Base-by-base conservation (phyloP, 2,329 filamentous ascomycete genomes). In the Diplodia corticola region DNA sequence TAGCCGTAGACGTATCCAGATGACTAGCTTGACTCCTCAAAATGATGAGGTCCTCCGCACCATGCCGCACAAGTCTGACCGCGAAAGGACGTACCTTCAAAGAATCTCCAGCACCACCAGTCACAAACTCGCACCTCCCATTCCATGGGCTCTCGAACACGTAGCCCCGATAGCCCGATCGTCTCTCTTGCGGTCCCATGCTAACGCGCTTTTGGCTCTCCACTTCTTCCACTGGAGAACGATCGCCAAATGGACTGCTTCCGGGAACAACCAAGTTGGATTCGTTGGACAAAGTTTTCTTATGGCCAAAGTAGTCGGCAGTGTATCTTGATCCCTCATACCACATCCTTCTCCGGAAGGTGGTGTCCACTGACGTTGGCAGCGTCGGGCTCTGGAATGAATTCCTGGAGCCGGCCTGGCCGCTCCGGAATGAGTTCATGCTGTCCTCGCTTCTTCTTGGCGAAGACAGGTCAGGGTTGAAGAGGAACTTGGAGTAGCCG, bases 131-230 rank as follows among this genome's bases (percentile, higher is more conserved):
- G 79, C 94, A 98, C 49, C 86, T 85, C 17, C 92, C 91, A 68
- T 92, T 88, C 94, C 94, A 98, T 0, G 93, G 93, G 49, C 91
- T 95, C 22, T 83, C 80, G 74, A 97, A 97, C 1, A 88, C 85
- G 77, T 96, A 96, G 20, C 84, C 78, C 69, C 79, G 78, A 73
- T 88, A 90, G 35, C 84, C 83, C 0, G 88, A 82, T 24, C 71
- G 73, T 37, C 68, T 73, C 20, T 85, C 57, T 12, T 63, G 48
- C 68, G 83, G 80, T 20, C 79, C 84, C 26, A 67, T 35, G 6
- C 48, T 13, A 48, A 67, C 28, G 2, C 55, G 49, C 17, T 48
- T 26, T 20, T 53, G 30, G 6, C 60, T 28, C 2, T 51, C 60
- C 15, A 53, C 22, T 24, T 63, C 60, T 4, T 63, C 48, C 30